Conservation (phyloP, 129 eudicot genomes). For the Smallanthus sonchifolius region DNA sequence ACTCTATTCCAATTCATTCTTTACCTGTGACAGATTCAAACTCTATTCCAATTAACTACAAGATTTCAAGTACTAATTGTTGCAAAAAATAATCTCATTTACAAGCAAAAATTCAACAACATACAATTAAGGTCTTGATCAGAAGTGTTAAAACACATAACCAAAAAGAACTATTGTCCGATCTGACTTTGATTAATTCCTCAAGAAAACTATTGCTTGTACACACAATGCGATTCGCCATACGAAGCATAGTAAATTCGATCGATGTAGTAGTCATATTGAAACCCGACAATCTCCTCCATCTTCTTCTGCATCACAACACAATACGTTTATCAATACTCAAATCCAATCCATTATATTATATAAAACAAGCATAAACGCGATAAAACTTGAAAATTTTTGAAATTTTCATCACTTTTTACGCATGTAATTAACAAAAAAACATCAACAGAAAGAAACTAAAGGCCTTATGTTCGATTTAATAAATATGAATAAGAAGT, state of each 20-base stretch:
- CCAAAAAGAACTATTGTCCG: not conserved
- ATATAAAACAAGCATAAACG: not conserved
- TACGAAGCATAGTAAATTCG: not conserved
- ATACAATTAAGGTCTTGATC: conserved; percentile 13
- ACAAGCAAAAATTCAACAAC: conserved; percentile 16
- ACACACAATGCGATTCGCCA: not conserved
- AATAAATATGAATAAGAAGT: not conserved
- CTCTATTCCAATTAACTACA: not conserved
- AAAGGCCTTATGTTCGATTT: too few relatives aligned
- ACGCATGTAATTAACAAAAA: not conserved
- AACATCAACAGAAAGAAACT: not conserved
- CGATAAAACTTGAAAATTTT: not conserved
- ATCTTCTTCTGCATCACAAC: conserved; percentile 16
- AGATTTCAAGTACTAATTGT: not conserved
- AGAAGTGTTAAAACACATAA: conserved; percentile 7
- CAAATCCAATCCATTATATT: not conserved
- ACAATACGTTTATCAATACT: not conserved
- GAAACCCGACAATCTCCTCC: not conserved
- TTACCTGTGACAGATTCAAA: not conserved
- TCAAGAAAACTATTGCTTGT: not conserved
- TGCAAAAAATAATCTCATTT: conserved; percentile 12
- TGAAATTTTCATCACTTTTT: not conserved
- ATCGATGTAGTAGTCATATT: not conserved
- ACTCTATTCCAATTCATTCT: too few relatives aligned
- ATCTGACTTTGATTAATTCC: conserved; percentile 17